These are phyloP conservation scores for Suhomyces canberraensis DNA, from an alignment of 805 yeast species.

Conservation along the genomic window DNA sequence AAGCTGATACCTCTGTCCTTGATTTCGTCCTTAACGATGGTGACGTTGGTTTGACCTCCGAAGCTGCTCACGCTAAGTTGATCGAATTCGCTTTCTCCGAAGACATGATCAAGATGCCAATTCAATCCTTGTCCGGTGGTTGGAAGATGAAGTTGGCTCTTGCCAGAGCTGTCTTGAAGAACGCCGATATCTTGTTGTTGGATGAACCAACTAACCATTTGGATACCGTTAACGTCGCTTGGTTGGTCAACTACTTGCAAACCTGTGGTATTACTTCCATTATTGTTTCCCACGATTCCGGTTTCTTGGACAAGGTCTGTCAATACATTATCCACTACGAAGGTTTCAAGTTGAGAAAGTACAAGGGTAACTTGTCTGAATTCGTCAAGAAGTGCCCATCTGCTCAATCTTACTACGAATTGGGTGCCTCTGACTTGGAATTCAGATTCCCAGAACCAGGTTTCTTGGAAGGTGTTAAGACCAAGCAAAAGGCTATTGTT, in stretches of 20 bases:
- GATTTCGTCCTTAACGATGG: slow-evolving; percentile 88
- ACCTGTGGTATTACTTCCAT: slow-evolving; percentile 98
- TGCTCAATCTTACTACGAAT: slow-evolving; percentile 97
- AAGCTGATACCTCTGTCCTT: slow-evolving; percentile 91
- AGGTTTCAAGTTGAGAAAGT: slow-evolving; percentile 99
- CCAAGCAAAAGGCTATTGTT: slow-evolving; percentile 99
- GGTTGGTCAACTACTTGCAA: slow-evolving; percentile 98
- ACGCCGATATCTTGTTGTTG: slow-evolving; percentile 94
- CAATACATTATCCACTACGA: slow-evolving; percentile 99
- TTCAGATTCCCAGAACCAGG: slow-evolving; percentile 99
- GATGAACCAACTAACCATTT: slow-evolving; percentile 99
- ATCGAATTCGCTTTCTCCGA: slow-evolving; percentile 90
- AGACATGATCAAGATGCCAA: slow-evolving; percentile 91
- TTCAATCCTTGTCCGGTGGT: slow-evolving; percentile 98
- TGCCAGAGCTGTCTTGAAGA: slow-evolving; percentile 98
- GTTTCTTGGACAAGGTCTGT: slow-evolving; percentile 95
- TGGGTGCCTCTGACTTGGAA: slow-evolving; percentile 96
- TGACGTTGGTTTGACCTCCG: slow-evolving; percentile 68
- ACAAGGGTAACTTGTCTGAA: slow-evolving; percentile 99
- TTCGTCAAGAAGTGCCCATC: slow-evolving; percentile 98
- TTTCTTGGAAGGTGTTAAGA: slow-evolving; percentile 99
- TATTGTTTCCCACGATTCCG: slow-evolving; percentile 98
- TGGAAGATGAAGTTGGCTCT: slow-evolving; percentile 99
- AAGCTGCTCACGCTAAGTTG: slow-evolving; percentile 70
- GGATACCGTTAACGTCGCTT: slow-evolving; percentile 99